Base-by-base conservation (phyloP, 441 rosid species). In the Theobroma grandiflorum region DNA sequence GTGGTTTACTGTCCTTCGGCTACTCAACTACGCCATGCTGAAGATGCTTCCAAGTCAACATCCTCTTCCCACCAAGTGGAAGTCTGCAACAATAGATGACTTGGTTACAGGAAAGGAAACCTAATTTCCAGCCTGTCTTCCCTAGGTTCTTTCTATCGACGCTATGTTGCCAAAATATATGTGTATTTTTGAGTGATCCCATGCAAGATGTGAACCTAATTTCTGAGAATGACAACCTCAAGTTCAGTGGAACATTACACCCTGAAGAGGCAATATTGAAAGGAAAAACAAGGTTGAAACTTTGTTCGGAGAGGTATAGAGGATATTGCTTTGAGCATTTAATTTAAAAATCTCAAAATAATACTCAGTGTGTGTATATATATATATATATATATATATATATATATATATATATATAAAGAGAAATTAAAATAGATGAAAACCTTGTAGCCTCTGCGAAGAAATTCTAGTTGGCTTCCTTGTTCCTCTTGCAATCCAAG, bases 41-140 rank as follows among this genome's bases (percentile, higher is more conserved):
- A 88, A 40, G 97, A 96, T 80, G 66, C 84, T 85, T 96, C 98
- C 76, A 90, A 82, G 38, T 94, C 97, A 64, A 90, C 86, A 67
- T 90, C 98, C 87, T 96, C 98, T 86, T 94, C 99, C 98, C 98
- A 93, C 98, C 98, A 94, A 31, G 98, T 96, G 55, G 98, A 88
- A 69, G 84, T 68, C 99, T 96, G 91, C 89, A 87, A 78, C 49
- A 82, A 53, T 42, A 75, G 38, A 73, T 52, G 35, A 67, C 72
- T 68, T 63, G 76, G 52, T 71, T 47, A 45, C 20, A 20, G 53
- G 18, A 8, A 5, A 40, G 10, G 35, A 42, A 43, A 68, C 72
- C 37, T 68, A 69, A 64, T 45, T 69, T 68, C 8, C 37, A 6
- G 45, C 20, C 20, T 69, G 45, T 11, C 45, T 69, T 22, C 53